These are phyloP conservation scores for Globisporangium splendens DNA, from an alignment of 352 stramenopile species.

Conservation along the genomic window DNA sequence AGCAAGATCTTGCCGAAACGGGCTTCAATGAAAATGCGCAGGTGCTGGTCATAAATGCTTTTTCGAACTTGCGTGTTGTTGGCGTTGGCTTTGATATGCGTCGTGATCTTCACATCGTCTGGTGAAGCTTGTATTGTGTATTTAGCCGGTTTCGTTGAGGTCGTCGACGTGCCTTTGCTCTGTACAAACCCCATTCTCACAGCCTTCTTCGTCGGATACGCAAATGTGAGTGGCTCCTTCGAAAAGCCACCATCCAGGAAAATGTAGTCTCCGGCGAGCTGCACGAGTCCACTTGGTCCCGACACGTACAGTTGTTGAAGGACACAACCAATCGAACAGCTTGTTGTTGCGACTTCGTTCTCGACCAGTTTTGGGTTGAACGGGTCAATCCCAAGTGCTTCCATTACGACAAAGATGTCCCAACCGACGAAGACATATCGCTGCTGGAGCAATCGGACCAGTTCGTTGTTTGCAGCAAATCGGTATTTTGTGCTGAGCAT, in stretches of 20 bases:
- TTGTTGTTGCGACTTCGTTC: constrained; percentile 15
- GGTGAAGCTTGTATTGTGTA: background rate
- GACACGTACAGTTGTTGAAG: constrained; percentile 9
- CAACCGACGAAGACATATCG: constrained; percentile 50
- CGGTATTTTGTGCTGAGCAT: constrained; percentile 41
- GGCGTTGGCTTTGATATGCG: background rate
- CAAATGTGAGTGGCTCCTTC: constrained; percentile 6
- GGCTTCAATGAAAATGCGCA: constrained; percentile 6
- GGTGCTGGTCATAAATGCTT: constrained; percentile 8
- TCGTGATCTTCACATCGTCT: too few species aligned
- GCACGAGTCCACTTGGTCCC: constrained; percentile 8
- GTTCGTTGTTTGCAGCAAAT: constrained; percentile 35
- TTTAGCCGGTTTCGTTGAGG: constrained; percentile 4
- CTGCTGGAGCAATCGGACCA: constrained; percentile 40
- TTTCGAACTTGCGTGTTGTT: background rate
- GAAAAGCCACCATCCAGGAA: constrained; percentile 14
- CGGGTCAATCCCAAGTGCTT: constrained; percentile 46
- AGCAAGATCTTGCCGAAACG: constrained; percentile 6
- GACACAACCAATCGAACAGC: constrained; percentile 9
- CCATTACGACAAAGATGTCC: constrained; percentile 31
- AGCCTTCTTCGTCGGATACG: constrained; percentile 9
- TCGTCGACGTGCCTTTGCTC: constrained; percentile 2
- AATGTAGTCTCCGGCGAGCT: constrained; percentile 11
- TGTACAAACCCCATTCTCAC: constrained; percentile 7
- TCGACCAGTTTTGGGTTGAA: constrained; percentile 19